Conservation (phyloP, 441 rosid genomes). For the Populus hybrid region DNA sequence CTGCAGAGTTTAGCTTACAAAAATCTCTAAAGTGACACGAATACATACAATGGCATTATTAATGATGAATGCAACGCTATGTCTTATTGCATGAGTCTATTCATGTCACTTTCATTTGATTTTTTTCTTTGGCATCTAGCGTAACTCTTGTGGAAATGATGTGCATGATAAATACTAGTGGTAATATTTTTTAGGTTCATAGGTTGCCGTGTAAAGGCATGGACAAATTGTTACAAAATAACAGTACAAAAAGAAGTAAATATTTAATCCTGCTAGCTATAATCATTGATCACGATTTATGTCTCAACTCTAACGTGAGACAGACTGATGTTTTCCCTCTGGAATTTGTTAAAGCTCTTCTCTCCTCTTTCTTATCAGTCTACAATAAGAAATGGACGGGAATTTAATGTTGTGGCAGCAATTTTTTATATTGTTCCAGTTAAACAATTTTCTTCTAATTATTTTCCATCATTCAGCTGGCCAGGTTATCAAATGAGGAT, state of each 20-base stretch:
- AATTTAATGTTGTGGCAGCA: neutral
- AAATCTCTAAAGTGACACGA: neutral
- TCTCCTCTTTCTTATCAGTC: neutral
- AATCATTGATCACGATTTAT: neutral
- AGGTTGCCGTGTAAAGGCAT: neutral
- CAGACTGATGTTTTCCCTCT: neutral
- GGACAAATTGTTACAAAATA: neutral
- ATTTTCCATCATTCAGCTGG: constrained; percentile 52
- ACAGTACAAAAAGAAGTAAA: neutral
- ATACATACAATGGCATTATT: neutral
- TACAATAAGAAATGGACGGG: neutral
- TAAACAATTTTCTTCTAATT: neutral
- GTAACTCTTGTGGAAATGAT: neutral
- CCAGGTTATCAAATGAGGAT: constrained; percentile 68
- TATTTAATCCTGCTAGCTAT: neutral
- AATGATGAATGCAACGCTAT: neutral
- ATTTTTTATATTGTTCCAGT: neutral
- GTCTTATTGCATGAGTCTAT: neutral
- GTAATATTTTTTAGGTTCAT: neutral
- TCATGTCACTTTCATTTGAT: neutral
- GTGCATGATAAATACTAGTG: neutral
- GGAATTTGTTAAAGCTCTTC: neutral
- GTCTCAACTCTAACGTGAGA: neutral
- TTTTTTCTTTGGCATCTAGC: neutral
- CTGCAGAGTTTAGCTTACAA: neutral